Percentiles rank a stretch among this genome's conserved stretches.
Conservation (phyloP, 768 basidiomycete genomes). For the Lentinula guzmanii region DNA sequence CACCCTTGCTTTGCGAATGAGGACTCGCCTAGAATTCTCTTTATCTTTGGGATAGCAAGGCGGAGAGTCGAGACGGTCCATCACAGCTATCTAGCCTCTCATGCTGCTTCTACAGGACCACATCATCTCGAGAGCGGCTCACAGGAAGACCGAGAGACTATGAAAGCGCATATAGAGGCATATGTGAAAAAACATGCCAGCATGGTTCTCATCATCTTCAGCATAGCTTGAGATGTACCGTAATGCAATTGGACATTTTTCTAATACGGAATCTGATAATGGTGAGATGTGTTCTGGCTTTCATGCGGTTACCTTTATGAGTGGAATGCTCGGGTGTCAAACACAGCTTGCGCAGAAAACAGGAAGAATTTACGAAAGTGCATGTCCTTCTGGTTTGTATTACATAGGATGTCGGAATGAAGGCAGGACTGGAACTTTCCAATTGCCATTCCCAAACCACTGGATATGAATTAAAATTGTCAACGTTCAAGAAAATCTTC, state of each 20-base stretch:
- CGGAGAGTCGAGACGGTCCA: slow-evolving; percentile 17
- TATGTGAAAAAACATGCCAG: background rate
- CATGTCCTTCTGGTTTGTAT: slow-evolving; percentile 28
- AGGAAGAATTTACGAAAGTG: slow-evolving; percentile 24
- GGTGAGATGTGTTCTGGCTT: background rate
- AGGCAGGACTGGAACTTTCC: slow-evolving; percentile 20
- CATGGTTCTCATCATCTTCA: background rate
- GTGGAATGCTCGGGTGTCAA: too few relatives aligned
- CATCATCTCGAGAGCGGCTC: background rate
- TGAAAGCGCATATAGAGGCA: background rate
- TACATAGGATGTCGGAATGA: slow-evolving; percentile 29
- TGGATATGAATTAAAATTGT: slow-evolving; percentile 20
- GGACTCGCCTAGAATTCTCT: slow-evolving; percentile 14
- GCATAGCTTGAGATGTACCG: background rate
- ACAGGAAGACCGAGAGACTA: background rate
- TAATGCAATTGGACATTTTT: background rate
- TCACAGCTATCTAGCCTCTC: slow-evolving; percentile 11
- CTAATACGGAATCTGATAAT: background rate
- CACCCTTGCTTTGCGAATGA: background rate
- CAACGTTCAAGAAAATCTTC: slow-evolving; percentile 40
- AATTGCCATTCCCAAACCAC: slow-evolving; percentile 34
- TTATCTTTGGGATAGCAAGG: slow-evolving; percentile 15
- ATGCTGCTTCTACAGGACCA: background rate
- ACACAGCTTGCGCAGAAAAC: too few relatives aligned
- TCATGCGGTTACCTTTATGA: background rate